These are phyloP conservation scores for Venturia effusa DNA, from an alignment of 2,329 filamentous ascomycete species.

Conservation along the genomic window DNA sequence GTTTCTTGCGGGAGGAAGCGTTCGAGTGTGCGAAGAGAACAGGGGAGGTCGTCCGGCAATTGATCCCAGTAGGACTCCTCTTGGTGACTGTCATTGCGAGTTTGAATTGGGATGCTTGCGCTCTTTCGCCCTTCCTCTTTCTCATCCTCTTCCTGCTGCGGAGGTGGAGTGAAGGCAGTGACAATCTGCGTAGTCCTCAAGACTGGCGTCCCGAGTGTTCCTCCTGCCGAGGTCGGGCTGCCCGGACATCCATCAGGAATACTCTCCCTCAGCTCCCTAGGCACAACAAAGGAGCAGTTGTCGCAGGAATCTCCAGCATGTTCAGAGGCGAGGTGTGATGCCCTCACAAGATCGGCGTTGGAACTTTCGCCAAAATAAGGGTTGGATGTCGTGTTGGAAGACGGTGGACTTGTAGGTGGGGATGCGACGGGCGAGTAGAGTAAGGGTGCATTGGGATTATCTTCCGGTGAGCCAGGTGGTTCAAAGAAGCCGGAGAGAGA, in stretches of 20 bases:
- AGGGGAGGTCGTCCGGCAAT: slow-evolving; percentile 15
- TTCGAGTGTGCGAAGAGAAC: slow-evolving; percentile 18
- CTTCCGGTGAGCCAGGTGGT: slow-evolving; percentile 16
- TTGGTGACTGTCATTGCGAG: background rate
- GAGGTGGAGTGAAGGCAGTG: slow-evolving; percentile 29
- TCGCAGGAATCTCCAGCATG: slow-evolving; percentile 44
- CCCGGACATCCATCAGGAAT: slow-evolving; percentile 43
- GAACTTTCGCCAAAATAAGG: slow-evolving; percentile 32
- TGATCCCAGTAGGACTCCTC: background rate
- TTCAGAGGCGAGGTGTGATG: slow-evolving; percentile 27
- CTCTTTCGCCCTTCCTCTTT: slow-evolving; percentile 4
- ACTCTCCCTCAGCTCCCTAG: slow-evolving; percentile 42
- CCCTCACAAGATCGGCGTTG: background rate
- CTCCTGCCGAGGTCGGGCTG: slow-evolving; percentile 37
- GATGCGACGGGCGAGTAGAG: slow-evolving; percentile 28
- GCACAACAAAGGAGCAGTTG: slow-evolving; percentile 45
- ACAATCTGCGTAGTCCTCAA: slow-evolving; percentile 44
- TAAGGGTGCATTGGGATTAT: slow-evolving; percentile 17
- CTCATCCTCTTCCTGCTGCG: background rate
- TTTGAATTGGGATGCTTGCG: background rate
- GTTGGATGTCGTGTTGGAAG: slow-evolving; percentile 25
- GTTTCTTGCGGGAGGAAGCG: slow-evolving; percentile 28
- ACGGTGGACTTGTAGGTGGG: slow-evolving; percentile 29
- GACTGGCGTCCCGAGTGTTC: slow-evolving; percentile 42
- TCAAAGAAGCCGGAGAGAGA: slow-evolving; percentile 13